Evolutionary conservation across 805 yeast genomes (phyloP), one percentile per base, ranked within the genome.

Genomic region (Blastobotrys mokoenaii): DNA sequence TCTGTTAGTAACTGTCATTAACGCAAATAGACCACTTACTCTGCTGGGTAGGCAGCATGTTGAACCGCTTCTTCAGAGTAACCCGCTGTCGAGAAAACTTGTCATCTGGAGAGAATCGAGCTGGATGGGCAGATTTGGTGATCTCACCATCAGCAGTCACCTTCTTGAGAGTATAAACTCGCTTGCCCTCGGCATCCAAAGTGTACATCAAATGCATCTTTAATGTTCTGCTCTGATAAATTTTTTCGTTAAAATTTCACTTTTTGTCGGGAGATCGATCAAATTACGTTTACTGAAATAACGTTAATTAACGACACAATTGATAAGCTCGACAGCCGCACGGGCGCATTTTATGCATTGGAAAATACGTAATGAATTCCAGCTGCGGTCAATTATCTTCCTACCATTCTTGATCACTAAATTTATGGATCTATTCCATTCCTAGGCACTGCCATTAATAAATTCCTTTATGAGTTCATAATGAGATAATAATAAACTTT

Each of bases 201-300:
- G 97, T 89, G 88, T 84, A 93, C 99, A 93, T 93, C 69, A 93
- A 83, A 84, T 93, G 98, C 99, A 93, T 93, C 51, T 68, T 66
- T 49, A 29, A 35, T 29, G 41, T 17, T 31, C 15, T n/a, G n/a
- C n/a, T 33, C 11, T 38, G 15, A n/a, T 12, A 38, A 18, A 38
- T 38, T 9, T 35, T 35, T 16, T 16, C 3, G 16, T 16, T 12
- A 11, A 27, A 37, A 37, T 12, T 37, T 37, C 20, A 17, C 20
- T 37, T 37, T 25, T 20, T 25, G 25, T 35, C 38, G 25, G 25
- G 30, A 37, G 40, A 14, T 37, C 20, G 27, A 22, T 22, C 27
- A 8, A 22, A 5, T 22, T 22, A 22, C 8, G 8, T 22, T 22
- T 22, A 8, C 27, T 22, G 7, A 22, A 22, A 22, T 22, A 22